Evolutionary conservation across 148 eudicot species (phyloP).

Genomic region (Vaccinium macrocarpon): DNA sequence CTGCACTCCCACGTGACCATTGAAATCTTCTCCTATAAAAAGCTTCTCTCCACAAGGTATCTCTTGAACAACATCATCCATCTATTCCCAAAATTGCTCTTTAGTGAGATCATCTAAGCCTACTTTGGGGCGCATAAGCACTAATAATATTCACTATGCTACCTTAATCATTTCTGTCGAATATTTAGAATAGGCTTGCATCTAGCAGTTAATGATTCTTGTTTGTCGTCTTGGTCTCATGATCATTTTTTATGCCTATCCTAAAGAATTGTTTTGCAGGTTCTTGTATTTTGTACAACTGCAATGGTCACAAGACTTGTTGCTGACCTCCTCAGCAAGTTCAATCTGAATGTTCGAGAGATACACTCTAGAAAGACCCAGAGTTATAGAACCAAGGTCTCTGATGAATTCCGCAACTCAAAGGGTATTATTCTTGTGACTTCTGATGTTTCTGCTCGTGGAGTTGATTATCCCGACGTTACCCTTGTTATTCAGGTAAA

Average conservation of each 20-base stretch:
- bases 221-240: neutral
- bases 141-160: no score
- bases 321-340: slow-evolving; percentile 81
- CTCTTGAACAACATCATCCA: no score
- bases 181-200: neutral
- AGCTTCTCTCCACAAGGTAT: no score
- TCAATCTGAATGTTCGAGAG: slow-evolving; percentile 86
- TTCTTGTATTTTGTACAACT: slow-evolving; percentile 96
- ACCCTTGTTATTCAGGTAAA: slow-evolving; percentile 85
- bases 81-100: no score
- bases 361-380: slow-evolving; percentile 93
- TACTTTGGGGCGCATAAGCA: no score
- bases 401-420: slow-evolving; percentile 88
- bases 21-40: no score
- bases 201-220: neutral
- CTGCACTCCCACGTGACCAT: no score
- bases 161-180: neutral
- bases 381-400: slow-evolving; percentile 80
- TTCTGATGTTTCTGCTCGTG: slow-evolving; percentile 98
- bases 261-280: slow-evolving; percentile 36
- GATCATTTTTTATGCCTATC: slow-evolving; percentile 8
- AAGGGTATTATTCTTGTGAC: slow-evolving; percentile 93
- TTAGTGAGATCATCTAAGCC: no score
- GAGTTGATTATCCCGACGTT: slow-evolving; percentile 98
- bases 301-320: slow-evolving; percentile 96